Evolutionary conservation across 2,329 filamentous ascomycete species (phyloP).

Genomic region (Aspergillus ruber): DNA sequence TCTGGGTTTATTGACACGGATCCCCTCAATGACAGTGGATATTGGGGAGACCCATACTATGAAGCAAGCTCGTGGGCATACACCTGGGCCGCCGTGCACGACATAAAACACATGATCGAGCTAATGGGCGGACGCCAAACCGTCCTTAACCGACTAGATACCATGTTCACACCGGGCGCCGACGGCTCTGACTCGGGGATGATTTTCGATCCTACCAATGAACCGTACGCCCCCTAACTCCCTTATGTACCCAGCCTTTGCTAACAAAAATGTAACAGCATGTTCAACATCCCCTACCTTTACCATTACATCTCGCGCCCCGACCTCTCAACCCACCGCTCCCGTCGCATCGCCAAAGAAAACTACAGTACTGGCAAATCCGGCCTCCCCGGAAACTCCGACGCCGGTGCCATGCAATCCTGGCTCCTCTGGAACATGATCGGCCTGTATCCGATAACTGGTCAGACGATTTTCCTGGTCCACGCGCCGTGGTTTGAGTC

Average conservation of each 20-base stretch:
- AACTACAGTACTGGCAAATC: slow-evolving; percentile 51
- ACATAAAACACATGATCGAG: slow-evolving; percentile 51
- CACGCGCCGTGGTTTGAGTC: slow-evolving; percentile 58
- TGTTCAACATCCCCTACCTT: slow-evolving; percentile 61
- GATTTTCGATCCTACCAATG: slow-evolving; percentile 63
- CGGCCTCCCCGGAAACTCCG: slow-evolving; percentile 64
- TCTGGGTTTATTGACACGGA: slow-evolving; percentile 45
- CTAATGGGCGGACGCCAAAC: slow-evolving; percentile 47
- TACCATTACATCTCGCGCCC: slow-evolving; percentile 63
- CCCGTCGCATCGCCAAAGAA: slow-evolving; percentile 52
- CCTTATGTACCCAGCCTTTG: background rate
- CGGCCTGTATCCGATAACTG: slow-evolving; percentile 61
- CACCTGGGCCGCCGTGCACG: slow-evolving; percentile 63
- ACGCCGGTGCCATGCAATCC: slow-evolving; percentile 67
- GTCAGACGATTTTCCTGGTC: slow-evolving; percentile 62
- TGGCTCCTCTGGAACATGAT: slow-evolving; percentile 65
- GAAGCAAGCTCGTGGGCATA: slow-evolving; percentile 60
- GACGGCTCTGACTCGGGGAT: slow-evolving; percentile 36
- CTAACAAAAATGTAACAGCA: slow-evolving; percentile 18
- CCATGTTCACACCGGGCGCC: slow-evolving; percentile 45
- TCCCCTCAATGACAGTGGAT: slow-evolving; percentile 53
- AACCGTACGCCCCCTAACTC: slow-evolving; percentile 43
- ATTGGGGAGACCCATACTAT: slow-evolving; percentile 59
- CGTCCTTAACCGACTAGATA: slow-evolving; percentile 46
- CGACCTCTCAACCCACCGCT: slow-evolving; percentile 54